phyloP scores from a whole-genome alignment of 352 stramenopile species.

The Thraustotheca clavata region DNA sequence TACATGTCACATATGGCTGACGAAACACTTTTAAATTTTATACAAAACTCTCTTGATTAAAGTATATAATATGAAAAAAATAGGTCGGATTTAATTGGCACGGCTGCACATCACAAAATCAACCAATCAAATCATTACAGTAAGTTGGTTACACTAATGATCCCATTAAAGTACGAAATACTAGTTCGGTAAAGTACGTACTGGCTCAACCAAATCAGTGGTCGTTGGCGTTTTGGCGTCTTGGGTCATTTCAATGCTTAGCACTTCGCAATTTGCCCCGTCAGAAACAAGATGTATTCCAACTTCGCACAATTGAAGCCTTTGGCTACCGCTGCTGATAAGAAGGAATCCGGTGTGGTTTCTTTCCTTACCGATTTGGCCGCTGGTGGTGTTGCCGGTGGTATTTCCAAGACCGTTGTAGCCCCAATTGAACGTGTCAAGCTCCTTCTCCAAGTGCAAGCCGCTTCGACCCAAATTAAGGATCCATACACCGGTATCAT shows the following conservation, averaged over 20 bases:
- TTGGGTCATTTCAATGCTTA: neutral
- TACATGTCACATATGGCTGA: too few relatives aligned
- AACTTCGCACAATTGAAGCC: constrained; percentile 35
- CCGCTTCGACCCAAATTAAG: constrained; percentile 86
- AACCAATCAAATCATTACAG: too few relatives aligned
- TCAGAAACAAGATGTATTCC: constrained; percentile 15
- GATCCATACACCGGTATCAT: constrained; percentile 89
- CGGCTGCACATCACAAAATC: too few relatives aligned
- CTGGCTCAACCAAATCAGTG: too few relatives aligned
- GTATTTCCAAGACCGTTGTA: constrained; percentile 88
- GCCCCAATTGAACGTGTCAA: constrained; percentile 89
- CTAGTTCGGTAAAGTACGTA: too few relatives aligned
- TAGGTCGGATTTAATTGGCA: too few relatives aligned
- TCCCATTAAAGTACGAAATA: neutral
- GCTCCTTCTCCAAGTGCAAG: constrained; percentile 88
- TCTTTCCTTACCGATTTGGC: constrained; percentile 79
- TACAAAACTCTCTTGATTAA: too few relatives aligned
- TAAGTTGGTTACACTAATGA: too few relatives aligned
- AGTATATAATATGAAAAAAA: too few relatives aligned
- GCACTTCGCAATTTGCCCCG: constrained; percentile 21
- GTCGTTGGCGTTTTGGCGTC: constrained; percentile 3
- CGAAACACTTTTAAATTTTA: too few relatives aligned
- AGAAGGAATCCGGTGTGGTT: constrained; percentile 25
- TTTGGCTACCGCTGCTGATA: constrained; percentile 63
- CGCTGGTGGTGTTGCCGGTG: constrained; percentile 75